A percentile compares a stretch with the other conserved stretches of the same genome.
Evolutionary conservation across 2,329 filamentous ascomycete species (phyloP).

Genomic region (Microsporum ferrugineum): DNA sequence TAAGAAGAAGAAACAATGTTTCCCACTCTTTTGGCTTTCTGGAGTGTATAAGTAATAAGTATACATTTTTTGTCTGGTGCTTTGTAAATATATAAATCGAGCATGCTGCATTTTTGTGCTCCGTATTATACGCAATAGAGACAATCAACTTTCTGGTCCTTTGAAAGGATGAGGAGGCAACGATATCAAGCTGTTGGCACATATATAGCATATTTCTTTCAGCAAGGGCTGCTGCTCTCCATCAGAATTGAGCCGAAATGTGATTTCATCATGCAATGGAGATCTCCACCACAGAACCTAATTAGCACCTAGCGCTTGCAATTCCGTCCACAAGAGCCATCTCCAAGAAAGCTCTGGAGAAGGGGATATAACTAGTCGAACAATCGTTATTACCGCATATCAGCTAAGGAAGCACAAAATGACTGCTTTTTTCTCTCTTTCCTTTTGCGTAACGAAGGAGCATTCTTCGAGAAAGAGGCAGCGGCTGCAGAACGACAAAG

Average conservation of each 20-base stretch:
- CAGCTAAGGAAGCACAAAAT: neutral
- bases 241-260: neutral
- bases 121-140: too few relatives aligned
- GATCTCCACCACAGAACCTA: neutral
- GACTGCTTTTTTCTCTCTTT: neutral
- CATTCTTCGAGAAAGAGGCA: neutral
- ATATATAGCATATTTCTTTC: neutral
- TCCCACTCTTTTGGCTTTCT: too few relatives aligned
- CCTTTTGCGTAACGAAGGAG: neutral
- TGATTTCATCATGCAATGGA: slow-evolving; percentile 4
- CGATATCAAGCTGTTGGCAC: neutral
- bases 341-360: neutral
- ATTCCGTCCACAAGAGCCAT: neutral
- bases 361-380: neutral
- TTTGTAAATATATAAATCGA: neutral
- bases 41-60: too few relatives aligned
- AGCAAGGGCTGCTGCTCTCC: neutral
- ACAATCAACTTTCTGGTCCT: neutral
- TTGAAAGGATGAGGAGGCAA: neutral
- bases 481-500: neutral
- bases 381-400: too few relatives aligned
- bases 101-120: neutral
- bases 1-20: neutral
- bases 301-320: neutral
- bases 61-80: neutral